These are phyloP conservation scores for Parsonsia alboflavescens DNA, from an alignment of 257 asterid species.

Conservation along the genomic window DNA sequence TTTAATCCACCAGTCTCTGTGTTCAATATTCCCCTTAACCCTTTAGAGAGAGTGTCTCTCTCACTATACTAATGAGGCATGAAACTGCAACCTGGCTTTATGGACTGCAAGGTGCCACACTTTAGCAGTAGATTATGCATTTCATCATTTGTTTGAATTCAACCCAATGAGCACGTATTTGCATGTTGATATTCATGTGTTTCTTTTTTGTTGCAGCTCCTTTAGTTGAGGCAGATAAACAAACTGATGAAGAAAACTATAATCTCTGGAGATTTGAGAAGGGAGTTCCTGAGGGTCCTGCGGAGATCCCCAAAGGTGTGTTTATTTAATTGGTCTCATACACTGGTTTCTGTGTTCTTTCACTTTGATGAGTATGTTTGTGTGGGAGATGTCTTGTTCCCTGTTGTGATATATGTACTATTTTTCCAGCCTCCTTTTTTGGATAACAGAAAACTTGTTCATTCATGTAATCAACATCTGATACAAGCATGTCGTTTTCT, in stretches of 20 bases:
- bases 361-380: background rate
- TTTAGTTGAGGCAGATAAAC: conserved; percentile 71
- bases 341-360: background rate
- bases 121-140: background rate
- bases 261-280: conserved; percentile 87
- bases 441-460: background rate
- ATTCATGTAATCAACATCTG: background rate
- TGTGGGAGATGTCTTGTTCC: background rate
- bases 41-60: background rate
- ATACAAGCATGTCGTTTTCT: background rate
- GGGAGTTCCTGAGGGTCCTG: conserved; percentile 91
- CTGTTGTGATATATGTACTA: background rate
- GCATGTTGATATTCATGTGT: background rate
- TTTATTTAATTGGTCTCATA: background rate
- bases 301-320: conserved; percentile 82
- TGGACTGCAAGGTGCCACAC: background rate
- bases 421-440: background rate
- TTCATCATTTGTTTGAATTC: background rate
- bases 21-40: background rate
- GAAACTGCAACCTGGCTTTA: background rate
- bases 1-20: background rate
- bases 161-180: background rate
- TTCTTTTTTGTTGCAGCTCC: conserved; percentile 57
- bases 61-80: background rate
- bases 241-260: conserved; percentile 66